phyloP scores from a whole-genome alignment of 495 filamentous ascomycete species.

The Daldinia childiae region DNA sequence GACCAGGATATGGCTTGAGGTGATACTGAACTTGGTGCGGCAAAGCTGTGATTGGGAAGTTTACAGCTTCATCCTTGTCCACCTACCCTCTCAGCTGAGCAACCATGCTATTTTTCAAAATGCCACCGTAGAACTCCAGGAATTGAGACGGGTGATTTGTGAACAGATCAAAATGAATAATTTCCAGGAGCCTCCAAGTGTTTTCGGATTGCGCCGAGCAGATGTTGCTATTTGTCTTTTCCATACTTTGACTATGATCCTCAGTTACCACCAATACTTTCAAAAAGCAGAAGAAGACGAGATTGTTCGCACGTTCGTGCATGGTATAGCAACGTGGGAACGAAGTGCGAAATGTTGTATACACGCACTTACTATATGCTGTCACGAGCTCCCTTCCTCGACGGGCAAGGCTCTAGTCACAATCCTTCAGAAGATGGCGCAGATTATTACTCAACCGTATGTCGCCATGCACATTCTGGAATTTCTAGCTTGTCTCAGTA shows the following conservation, averaged over 20 bases:
- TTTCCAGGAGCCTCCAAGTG: conserved; percentile 77
- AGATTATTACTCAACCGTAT: conserved; percentile 90
- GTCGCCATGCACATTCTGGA: conserved; percentile 95
- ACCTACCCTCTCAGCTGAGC: conserved; percentile 86
- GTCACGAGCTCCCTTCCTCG: conserved; percentile 86
- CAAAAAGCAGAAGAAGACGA: conserved; percentile 87
- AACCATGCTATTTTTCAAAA: conserved; percentile 87
- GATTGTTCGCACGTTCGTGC: conserved; percentile 82
- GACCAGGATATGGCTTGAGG: conserved; percentile 78
- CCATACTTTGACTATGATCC: conserved; percentile 80
- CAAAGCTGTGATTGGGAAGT: conserved; percentile 90
- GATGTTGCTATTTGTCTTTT: conserved; percentile 91
- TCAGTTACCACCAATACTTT: conserved; percentile 88
- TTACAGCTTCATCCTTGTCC: conserved; percentile 88
- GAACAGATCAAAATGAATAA: conserved; percentile 78
- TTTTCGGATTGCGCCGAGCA: conserved; percentile 80
- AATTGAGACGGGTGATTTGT: conserved; percentile 79
- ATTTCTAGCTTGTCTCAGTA: conserved; percentile 86
- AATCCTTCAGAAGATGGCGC: conserved; percentile 90
- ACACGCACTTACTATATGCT: conserved; percentile 91
- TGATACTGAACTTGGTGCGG: conserved; percentile 75
- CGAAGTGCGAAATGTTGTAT: conserved; percentile 90
- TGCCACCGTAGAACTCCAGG: conserved; percentile 74
- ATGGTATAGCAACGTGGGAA: conserved; percentile 84
- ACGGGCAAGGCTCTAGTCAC: conserved; percentile 81